phyloP scores from a whole-genome alignment of 2,329 filamentous ascomycete genomes.

The Orbilia ellipsospora region DNA sequence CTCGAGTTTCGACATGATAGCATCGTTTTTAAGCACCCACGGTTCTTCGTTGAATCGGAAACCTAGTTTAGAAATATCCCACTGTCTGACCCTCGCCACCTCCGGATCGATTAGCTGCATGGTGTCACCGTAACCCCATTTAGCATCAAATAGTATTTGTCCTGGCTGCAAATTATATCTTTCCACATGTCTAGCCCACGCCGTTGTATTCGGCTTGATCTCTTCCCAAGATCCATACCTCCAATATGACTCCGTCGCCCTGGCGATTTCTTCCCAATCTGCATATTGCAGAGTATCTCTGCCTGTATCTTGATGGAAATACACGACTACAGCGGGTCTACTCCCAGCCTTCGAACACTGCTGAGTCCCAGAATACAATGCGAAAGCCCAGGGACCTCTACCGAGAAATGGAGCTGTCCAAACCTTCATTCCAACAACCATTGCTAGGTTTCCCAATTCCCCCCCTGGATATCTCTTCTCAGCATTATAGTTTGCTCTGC shows the following conservation, averaged over 20 bases:
- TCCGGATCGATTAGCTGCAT: neutral
- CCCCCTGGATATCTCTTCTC: too few relatives aligned
- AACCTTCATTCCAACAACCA: constrained; percentile 13
- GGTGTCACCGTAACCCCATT: neutral
- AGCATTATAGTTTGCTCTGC: too few relatives aligned
- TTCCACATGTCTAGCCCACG: constrained; percentile 27
- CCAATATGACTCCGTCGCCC: constrained; percentile 1
- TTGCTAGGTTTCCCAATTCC: neutral
- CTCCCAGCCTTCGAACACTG: neutral
- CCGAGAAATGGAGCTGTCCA: constrained; percentile 13
- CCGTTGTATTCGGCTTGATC: constrained; percentile 8
- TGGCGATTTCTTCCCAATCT: constrained; percentile 16
- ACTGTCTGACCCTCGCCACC: constrained; percentile 18
- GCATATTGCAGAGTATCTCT: constrained; percentile 27
- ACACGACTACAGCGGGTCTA: constrained; percentile 7
- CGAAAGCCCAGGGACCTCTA: constrained; percentile 23
- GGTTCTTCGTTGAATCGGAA: constrained; percentile 16
- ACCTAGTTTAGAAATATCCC: neutral
- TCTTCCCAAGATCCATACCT: constrained; percentile 32
- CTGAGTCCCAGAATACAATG: constrained; percentile 13
- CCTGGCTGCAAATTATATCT: constrained; percentile 16
- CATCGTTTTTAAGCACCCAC: constrained; percentile 7
- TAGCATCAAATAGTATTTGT: constrained; percentile 19
- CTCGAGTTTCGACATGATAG: constrained; percentile 19
- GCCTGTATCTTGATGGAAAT: constrained; percentile 12